A percentile compares a stretch with the other conserved stretches of the same genome.
Conservation (phyloP, 306 rosid species). For the Fagus sylvatica region DNA sequence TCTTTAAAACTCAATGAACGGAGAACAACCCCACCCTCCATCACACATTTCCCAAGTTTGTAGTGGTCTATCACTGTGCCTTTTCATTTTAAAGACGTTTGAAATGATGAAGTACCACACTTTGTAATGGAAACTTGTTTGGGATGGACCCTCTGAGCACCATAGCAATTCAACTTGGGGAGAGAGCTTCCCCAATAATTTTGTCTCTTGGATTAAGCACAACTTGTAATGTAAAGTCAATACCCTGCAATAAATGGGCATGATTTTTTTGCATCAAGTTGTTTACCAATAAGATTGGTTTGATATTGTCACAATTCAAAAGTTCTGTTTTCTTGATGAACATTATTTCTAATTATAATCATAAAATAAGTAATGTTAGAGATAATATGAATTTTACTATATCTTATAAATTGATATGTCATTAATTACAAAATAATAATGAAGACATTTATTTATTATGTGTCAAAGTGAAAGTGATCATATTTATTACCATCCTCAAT, state of each 20-base stretch:
- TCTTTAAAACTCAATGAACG: background rate
- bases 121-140: constrained; percentile 1
- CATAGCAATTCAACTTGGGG: background rate
- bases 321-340: no score
- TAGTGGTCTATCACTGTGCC: background rate
- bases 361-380: no score
- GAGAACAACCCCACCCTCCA: background rate
- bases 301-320: no score
- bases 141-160: constrained; percentile 28
- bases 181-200: background rate
- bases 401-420: no score
- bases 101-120: constrained; percentile 1
- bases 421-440: no score
- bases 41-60: background rate
- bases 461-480: no score
- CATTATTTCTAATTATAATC: no score
- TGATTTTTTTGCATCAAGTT: background rate
- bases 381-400: no score
- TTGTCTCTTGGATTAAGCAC: background rate
- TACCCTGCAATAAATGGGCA: background rate
- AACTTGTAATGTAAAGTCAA: constrained; percentile 4
- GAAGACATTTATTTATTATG: no score
- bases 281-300: no score
- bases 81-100: background rate
- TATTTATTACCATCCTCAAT: no score